Base-by-base conservation (phyloP, 2,329 filamentous ascomycete genomes). In the Colletotrichum caudatum region DNA sequence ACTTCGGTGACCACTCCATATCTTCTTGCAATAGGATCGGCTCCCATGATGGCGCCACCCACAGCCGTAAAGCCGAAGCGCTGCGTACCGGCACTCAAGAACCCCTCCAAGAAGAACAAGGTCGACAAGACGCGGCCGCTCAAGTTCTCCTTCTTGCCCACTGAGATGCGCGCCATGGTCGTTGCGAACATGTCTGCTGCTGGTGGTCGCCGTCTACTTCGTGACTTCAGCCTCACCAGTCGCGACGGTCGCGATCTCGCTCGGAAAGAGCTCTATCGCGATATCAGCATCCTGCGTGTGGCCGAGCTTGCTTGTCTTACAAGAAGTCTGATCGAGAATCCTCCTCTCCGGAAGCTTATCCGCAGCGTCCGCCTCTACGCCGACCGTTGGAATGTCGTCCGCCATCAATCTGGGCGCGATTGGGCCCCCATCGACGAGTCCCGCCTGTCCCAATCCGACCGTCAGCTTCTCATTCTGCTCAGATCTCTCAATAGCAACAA, bases 291-390 rank as follows among this genome's bases (percentile, higher is more conserved):
- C 7, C n/a, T 20, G 3, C 26, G 23, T 14, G 46, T 23, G 29
- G 20, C 57, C 12, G 29, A 54, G 50, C 50, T 64, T 23, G 11
- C 11, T 5, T 50, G 18, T 20, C 57, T 71, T 18, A 62, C 57
- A 11, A 54, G 68, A 51, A 71, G 33, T 51, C 53, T 71, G 3
- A 62, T 71, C 50, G 68, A 71, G 51, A 67, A 71, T 12, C 68
- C 68, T 35, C 1, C 2, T 1, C 35, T 67, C 5, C 48, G 64
- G 11, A 14, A 1, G 11, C 29, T 41, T 5, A 41, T 71, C 7
- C 58, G 41, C 18, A 26, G 8, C 14, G 41, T 44, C 16, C 9
- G 23, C 23, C n/a, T 67, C 41, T 3, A 18, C 39, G n/a, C 54
- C 9, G 16, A 29, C 7, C 18, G 20, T 4, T 23, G 11, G 20